phyloP scores from a whole-genome alignment of 1,284 basidiomycete genomes.

The Ganoderma lucidum region DNA sequence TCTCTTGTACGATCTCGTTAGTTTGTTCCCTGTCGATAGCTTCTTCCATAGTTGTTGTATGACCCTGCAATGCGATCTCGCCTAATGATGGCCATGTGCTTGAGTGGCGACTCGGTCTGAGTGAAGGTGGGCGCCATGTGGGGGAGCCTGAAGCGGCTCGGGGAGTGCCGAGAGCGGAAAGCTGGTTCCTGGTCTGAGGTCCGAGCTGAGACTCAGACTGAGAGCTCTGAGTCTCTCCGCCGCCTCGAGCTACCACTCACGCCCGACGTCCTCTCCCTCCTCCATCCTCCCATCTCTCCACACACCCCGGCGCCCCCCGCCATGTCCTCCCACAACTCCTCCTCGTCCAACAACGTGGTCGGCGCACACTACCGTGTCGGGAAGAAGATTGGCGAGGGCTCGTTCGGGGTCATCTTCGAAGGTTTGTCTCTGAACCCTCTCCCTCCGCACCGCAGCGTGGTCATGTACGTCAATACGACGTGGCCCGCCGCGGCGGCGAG shows the following conservation, averaged over 20 bases:
- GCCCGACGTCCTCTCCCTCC: conserved; percentile 19
- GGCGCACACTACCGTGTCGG: conserved; percentile 88
- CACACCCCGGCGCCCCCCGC: conserved; percentile 49
- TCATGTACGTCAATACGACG: conserved; percentile 13
- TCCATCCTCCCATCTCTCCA: conserved; percentile 21
- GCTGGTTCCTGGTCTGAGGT: conserved; percentile 14
- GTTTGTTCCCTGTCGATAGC: conserved; percentile 24
- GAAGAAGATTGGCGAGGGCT: conserved; percentile 87
- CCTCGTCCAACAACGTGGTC: conserved; percentile 69
- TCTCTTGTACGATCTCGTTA: conserved; percentile 27
- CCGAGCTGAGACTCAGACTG: neutral
- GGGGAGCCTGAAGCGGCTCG: conserved; percentile 22
- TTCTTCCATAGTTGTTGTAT: conserved; percentile 30
- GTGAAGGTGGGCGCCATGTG: conserved; percentile 16
- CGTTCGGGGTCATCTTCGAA: conserved; percentile 98
- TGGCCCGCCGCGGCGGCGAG: neutral
- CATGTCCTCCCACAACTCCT: conserved; percentile 60
- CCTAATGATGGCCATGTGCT: conserved; percentile 6
- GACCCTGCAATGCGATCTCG: conserved; percentile 28
- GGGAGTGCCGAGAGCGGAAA: conserved; percentile 28
- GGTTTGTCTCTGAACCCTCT: conserved; percentile 53
- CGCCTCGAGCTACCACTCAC: conserved; percentile 9
- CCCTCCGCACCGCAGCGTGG: conserved; percentile 10
- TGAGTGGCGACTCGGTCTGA: neutral
- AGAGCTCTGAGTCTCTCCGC: conserved; percentile 14